Evolutionary conservation across 768 basidiomycete genomes (phyloP).

Genomic region (Psilocybe tampanensis): DNA sequence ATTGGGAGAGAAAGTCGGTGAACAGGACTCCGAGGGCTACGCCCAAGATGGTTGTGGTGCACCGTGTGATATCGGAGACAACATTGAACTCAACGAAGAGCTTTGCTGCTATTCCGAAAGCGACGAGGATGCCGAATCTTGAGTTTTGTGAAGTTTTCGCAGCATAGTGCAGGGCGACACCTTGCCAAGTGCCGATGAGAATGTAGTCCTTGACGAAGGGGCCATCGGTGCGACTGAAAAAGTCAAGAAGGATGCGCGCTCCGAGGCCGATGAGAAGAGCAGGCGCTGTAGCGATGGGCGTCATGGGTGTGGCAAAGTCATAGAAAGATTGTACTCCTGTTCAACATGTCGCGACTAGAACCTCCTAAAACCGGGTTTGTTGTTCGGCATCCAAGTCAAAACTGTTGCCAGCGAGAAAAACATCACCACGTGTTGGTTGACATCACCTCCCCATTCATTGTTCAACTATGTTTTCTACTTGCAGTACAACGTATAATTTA

Average conservation of each 20-base stretch:
- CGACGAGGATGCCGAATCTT: constrained; percentile 56
- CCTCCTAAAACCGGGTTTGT: background rate
- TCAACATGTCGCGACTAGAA: constrained; percentile 1
- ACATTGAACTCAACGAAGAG: constrained; percentile 65
- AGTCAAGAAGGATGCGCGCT: constrained; percentile 69
- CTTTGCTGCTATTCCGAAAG: constrained; percentile 58
- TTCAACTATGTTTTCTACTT: too few relatives aligned
- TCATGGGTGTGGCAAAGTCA: constrained; percentile 22
- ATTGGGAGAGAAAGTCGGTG: constrained; percentile 71
- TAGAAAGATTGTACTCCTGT: constrained; percentile 2
- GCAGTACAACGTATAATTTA: background rate
- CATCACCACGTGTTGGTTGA: constrained; percentile 24
- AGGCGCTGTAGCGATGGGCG: constrained; percentile 54
- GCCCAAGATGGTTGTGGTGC: constrained; percentile 64
- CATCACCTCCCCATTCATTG: too few relatives aligned
- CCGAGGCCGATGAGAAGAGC: constrained; percentile 77
- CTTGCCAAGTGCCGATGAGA: constrained; percentile 75
- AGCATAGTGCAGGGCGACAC: constrained; percentile 71
- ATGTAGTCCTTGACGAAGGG: constrained; percentile 59
- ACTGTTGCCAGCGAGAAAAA: constrained; percentile 1
- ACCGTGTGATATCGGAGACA: constrained; percentile 54
- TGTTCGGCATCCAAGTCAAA: background rate
- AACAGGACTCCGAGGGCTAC: constrained; percentile 68
- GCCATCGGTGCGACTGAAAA: constrained; percentile 48
- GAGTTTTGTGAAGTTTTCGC: constrained; percentile 55